Evolutionary conservation across 2,329 filamentous ascomycete species (phyloP).

Genomic region (Aspergillus fumigatus): DNA sequence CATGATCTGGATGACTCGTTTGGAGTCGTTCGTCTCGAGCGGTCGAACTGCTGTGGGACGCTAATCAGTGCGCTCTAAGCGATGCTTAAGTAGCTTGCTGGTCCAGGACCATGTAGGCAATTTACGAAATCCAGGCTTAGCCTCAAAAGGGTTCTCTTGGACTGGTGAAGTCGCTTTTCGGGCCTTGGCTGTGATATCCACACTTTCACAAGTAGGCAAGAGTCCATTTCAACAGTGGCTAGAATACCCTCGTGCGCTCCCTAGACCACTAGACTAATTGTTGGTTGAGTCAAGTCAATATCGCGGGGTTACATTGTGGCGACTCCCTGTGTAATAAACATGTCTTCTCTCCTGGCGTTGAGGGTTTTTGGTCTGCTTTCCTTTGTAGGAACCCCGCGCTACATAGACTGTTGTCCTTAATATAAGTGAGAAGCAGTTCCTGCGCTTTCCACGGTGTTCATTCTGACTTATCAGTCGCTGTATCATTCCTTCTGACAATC

Average conservation of each 20-base stretch:
- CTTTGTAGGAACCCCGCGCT: background rate
- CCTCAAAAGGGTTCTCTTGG: background rate
- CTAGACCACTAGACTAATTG: background rate
- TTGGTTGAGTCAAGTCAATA: background rate
- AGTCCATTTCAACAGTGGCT: background rate
- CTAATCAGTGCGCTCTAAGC: background rate
- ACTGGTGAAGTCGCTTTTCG: background rate
- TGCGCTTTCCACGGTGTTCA: background rate
- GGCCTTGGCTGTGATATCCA: background rate
- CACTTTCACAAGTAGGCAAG: background rate
- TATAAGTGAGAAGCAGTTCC: background rate
- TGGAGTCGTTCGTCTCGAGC: background rate
- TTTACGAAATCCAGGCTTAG: background rate
- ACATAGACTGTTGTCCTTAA: background rate
- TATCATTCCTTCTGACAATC: background rate
- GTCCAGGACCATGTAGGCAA: background rate
- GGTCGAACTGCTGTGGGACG: background rate
- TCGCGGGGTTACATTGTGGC: background rate
- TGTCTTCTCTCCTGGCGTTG: background rate
- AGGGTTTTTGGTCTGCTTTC: background rate
- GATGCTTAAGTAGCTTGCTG: background rate
- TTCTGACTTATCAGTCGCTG: background rate
- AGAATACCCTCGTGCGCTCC: background rate
- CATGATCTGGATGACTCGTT: background rate
- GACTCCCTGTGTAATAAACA: background rate